Evolutionary conservation across 2,329 filamentous ascomycete genomes (phyloP).

Genomic region (Myrmaecium sp.): DNA sequence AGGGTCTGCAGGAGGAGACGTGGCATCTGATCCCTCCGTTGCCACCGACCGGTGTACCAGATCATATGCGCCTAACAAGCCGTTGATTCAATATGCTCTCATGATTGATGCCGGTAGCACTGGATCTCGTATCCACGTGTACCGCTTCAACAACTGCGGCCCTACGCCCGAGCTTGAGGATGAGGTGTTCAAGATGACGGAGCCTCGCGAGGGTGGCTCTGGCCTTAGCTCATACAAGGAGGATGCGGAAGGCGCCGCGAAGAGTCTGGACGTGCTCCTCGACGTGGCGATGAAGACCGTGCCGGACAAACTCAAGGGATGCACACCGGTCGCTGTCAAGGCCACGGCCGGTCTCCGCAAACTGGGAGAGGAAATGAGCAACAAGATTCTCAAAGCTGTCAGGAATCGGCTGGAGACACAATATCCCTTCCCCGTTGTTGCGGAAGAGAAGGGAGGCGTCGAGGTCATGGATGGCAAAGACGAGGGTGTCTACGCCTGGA

Average conservation of each 20-base stretch:
- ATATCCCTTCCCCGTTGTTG: constrained; percentile 90
- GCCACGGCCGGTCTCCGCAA: constrained; percentile 87
- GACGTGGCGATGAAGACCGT: constrained; percentile 70
- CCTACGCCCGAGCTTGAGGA: constrained; percentile 84
- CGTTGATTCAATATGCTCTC: constrained; percentile 88
- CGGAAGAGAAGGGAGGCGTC: constrained; percentile 69
- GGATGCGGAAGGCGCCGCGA: constrained; percentile 75
- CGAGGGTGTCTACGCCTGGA: constrained; percentile 97
- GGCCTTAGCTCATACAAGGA: constrained; percentile 73
- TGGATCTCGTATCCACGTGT: constrained; percentile 93
- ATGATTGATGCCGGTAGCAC: constrained; percentile 99
- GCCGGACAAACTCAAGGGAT: constrained; percentile 76
- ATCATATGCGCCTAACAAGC: constrained; percentile 74
- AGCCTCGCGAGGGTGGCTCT: constrained; percentile 62
- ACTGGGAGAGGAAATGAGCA: constrained; percentile 62
- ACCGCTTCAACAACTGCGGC: constrained; percentile 98
- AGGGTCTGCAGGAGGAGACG: constrained; percentile 17
- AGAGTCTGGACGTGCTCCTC: constrained; percentile 76
- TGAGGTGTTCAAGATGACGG: constrained; percentile 87
- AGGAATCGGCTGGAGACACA: constrained; percentile 66
- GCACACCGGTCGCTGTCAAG: constrained; percentile 92
- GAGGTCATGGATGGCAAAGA: constrained; percentile 95
- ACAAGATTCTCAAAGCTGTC: constrained; percentile 74
- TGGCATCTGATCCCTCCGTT: constrained; percentile 39
- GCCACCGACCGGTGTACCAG: constrained; percentile 62